These are phyloP conservation scores for Hymenoscyphus linearis DNA, from an alignment of 2,329 filamentous ascomycete genomes.

Conservation along the genomic window DNA sequence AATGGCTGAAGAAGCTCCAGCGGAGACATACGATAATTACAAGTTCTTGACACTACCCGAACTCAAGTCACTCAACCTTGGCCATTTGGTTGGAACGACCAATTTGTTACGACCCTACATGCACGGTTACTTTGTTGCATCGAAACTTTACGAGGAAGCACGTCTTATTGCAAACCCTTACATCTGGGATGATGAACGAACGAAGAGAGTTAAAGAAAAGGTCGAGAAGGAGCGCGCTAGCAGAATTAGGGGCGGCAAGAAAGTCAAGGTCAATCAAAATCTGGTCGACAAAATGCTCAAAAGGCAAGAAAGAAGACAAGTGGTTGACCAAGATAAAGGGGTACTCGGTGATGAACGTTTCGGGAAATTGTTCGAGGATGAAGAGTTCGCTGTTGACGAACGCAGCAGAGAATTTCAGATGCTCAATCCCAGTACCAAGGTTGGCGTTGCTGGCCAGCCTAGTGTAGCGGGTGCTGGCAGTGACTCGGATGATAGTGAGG, in stretches of 20 bases:
- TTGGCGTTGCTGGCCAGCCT: conserved; percentile 31
- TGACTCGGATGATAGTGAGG: conserved; percentile 39
- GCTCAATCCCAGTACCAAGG: conserved; percentile 78
- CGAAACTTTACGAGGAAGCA: conserved; percentile 92
- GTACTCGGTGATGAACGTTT: conserved; percentile 84
- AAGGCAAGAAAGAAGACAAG: conserved; percentile 54
- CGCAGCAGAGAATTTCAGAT: conserved; percentile 77
- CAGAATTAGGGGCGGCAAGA: conserved; percentile 89
- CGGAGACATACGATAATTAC: conserved; percentile 95
- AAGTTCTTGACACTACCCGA: conserved; percentile 93
- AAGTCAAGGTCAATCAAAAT: conserved; percentile 92
- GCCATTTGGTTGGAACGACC: conserved; percentile 85
- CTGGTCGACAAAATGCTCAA: conserved; percentile 69
- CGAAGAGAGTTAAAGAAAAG: conserved; percentile 88
- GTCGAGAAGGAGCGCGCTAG: conserved; percentile 96
- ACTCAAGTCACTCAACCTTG: conserved; percentile 76
- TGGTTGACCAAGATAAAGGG: conserved; percentile 54
- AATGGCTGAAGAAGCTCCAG: conserved; percentile 79
- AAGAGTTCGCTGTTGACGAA: conserved; percentile 90
- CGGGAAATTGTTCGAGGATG: conserved; percentile 81
- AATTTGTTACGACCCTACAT: conserved; percentile 91
- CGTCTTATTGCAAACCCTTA: conserved; percentile 90
- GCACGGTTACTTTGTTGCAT: conserved; percentile 97
- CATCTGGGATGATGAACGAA: conserved; percentile 85
- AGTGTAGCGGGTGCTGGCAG: conserved; percentile 35